Evolutionary conservation across 345 rosid genomes (phyloP), one percentile per base, ranked within the genome.

Genomic region (Eucalyptus lansdowneana): DNA sequence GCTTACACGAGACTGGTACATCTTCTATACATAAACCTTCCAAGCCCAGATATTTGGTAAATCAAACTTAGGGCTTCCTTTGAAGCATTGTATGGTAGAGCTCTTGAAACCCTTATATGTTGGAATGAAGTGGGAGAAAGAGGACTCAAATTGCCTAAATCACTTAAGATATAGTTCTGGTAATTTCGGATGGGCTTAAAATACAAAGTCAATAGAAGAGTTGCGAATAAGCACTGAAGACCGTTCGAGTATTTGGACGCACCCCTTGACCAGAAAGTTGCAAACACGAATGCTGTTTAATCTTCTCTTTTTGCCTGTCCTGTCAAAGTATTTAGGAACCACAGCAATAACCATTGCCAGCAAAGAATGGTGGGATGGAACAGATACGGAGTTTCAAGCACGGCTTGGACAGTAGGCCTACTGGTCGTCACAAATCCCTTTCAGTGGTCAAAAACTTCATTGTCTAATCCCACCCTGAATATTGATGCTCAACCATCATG

Each of bases 381-480:
- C 97, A 2, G 99, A 96, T 89, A 96, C 94, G 94, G 96, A 94
- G 56, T 93, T 97, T 89, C 99, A 95, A 92, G 96, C 97, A 12
- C 96, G 99, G 99, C 99, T 16, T 97, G 96, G 44, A 94, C 97
- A 34, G 99, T 96, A 14, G 97, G 99, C 56, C 94, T 97, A 53
- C 99, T 97, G 3, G 98, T 96, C n/a, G 97, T 97, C 87, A 96
- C 96, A 98, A 97, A 97, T 34, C 98, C 98, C 31, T 95, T 96
- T 50, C 88, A 96, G 95, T 90, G 69, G 34, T 62, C 69, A 62
- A 62, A 62, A 62, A 62, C 69, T 62, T 62, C 34, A 29, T 62
- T 62, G 69, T 62, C 31, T 27, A 62, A 27, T 62, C 69, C 67
- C 17, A 17, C 34, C 17, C 9, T 62, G 31, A 27, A 62, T 62